These are phyloP conservation scores for Elaeis guineensis DNA, from an alignment of 176 grass and related monocot species.

Conservation along the genomic window DNA sequence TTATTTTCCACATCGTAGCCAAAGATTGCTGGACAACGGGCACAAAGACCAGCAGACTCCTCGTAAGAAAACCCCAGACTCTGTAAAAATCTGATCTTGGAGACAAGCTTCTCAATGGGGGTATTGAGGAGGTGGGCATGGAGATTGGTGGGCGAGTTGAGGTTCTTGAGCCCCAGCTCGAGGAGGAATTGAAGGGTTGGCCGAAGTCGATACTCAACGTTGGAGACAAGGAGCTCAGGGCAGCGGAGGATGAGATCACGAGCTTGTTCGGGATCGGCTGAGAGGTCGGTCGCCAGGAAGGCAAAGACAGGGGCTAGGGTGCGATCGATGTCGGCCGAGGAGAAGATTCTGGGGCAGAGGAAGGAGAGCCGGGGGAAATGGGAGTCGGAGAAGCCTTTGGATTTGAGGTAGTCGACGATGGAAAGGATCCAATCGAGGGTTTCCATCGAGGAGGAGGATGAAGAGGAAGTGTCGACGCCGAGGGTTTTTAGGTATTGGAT, in stretches of 20 bases:
- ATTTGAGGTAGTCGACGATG: conserved; percentile 12
- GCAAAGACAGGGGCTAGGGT: conserved; percentile 9
- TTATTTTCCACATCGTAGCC: conserved; percentile 13
- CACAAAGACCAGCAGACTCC: background rate
- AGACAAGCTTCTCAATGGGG: conserved; percentile 8
- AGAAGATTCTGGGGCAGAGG: conserved; percentile 1
- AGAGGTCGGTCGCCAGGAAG: conserved; percentile 9
- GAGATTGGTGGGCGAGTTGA: conserved; percentile 12
- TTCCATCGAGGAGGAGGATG: conserved; percentile 13
- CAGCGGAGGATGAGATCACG: conserved; percentile 1
- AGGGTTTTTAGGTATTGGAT: conserved; percentile 1
- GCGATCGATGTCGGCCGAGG: conserved; percentile 9
- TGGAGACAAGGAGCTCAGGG: conserved; percentile 1
- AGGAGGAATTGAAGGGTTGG: conserved; percentile 9
- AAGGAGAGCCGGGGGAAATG: conserved; percentile 1
- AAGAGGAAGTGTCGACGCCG: background rate
- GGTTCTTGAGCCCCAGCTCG: background rate
- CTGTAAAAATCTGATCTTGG: conserved; percentile 9
- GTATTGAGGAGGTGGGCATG: conserved; percentile 15
- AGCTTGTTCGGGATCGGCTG: background rate
- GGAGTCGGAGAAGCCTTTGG: conserved; percentile 8
- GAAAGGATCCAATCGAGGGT: conserved; percentile 10
- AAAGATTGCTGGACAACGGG: conserved; percentile 9
- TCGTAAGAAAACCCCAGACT: background rate
- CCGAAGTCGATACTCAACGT: background rate